Evolutionary conservation across 148 eudicot genomes (phyloP).

Genomic region (Cornus suecica): DNA sequence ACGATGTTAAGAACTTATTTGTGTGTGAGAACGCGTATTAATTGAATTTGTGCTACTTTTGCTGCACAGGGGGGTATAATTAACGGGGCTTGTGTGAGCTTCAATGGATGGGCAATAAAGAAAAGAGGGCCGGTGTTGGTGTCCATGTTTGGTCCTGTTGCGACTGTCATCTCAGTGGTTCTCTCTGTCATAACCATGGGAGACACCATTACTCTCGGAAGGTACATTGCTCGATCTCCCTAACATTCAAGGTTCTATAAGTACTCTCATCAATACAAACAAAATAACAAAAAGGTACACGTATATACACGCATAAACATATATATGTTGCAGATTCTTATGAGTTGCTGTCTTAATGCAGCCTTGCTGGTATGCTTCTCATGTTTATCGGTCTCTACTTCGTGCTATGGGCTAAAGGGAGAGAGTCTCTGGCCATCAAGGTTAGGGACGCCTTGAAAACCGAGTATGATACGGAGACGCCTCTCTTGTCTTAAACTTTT

Average conservation of each 20-base stretch:
- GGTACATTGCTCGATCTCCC: constrained; percentile 26
- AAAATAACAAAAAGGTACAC: too few species aligned
- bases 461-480: constrained; percentile 22
- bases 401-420: constrained; percentile 65
- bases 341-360: constrained; percentile 13
- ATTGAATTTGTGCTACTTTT: background rate
- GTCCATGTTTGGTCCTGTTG: constrained; percentile 66
- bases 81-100: constrained; percentile 53
- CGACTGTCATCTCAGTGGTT: constrained; percentile 53
- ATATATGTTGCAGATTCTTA: background rate
- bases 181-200: constrained; percentile 39
- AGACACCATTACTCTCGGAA: constrained; percentile 43
- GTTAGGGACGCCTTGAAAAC: constrained; percentile 6
- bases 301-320: background rate
- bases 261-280: too few species aligned
- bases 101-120: constrained; percentile 81
- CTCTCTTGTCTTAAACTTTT: constrained; percentile 20
- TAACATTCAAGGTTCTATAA: background rate
- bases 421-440: constrained; percentile 27
- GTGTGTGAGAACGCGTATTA: too few species aligned
- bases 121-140: constrained; percentile 81
- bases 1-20: too few species aligned
- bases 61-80: constrained; percentile 39
- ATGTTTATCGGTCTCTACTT: constrained; percentile 60
- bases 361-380: constrained; percentile 51